Evolutionary conservation across 257 asterid species (phyloP), one percentile per base, ranked within the genome.

Genomic region (Penstemon eatonii): DNA sequence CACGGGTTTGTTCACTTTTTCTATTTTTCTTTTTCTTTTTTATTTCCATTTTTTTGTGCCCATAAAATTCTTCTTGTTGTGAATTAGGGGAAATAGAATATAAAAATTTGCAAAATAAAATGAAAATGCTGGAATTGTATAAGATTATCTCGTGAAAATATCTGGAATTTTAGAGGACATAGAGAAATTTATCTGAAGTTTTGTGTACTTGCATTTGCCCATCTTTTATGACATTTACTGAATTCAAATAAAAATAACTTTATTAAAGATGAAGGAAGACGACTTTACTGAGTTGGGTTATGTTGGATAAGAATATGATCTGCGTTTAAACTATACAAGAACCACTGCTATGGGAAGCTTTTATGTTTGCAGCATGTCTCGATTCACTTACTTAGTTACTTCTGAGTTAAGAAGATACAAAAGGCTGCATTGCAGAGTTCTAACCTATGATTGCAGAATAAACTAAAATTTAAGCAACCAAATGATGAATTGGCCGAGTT

Each of bases 71-170:
- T 38, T 3, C 11, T 12, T 56, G 44, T 64, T 63, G 15, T 41
- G 57, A 40, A 61, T 6, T 7, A 5, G 68, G 44, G 49, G 66
- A 38, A 45, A n/a, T 58, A 39, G 46, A 46, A 66, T 11, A 33
- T n/a, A 50, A 44, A 36, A 5, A n/a, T 25, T 37, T 37, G 13
- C 8, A 44, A 10, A 25, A 53, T 11, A 5, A 19, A 13, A 50
- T 52, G 49, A 19, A 54, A 43, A 6, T 1, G 11, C 41, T 60
- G 70, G 69, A 45, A 44, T 7, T 38, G 36, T 42, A 13, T 44
- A 43, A 44, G n/a, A 2, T 52, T 54, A n/a, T 53, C 18, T 13
- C 3, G 38, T 25, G 15, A 12, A 8, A 15, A 7, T 49, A 12
- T 64, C n/a, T 36, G 46, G 5, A 39, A 38, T 57, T 47, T 51